Evolutionary conservation across 2,329 filamentous ascomycete genomes (phyloP).

Genomic region (Elsinoe batatas): DNA sequence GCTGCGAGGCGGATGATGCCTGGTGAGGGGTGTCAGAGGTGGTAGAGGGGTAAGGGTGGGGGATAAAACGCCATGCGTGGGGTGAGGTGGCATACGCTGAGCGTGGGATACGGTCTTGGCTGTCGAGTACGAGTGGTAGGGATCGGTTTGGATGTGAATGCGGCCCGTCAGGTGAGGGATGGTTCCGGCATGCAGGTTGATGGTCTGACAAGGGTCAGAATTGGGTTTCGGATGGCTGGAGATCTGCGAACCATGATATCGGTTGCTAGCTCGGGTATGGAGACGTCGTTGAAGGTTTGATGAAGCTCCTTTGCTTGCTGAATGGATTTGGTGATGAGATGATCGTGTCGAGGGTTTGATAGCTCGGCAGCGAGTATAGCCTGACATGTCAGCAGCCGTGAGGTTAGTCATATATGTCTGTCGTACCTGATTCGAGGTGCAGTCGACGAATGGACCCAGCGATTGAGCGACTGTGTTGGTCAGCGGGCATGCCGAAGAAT

Average conservation of each 20-base stretch:
- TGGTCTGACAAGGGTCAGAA: not conserved
- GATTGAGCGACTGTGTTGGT: conserved; percentile 9
- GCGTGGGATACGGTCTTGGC: conserved; percentile 13
- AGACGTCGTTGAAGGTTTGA: conserved; percentile 8
- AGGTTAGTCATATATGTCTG: not conserved
- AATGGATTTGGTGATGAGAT: conserved; percentile 11
- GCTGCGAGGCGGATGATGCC: conserved; percentile 14
- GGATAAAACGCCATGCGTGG: not conserved
- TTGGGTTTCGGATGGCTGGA: conserved; percentile 3
- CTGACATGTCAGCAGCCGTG: conserved; percentile 6
- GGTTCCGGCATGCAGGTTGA: not conserved
- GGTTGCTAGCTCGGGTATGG: conserved; percentile 13
- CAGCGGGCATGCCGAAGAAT: not conserved
- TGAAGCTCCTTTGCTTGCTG: conserved; percentile 12
- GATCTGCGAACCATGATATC: conserved; percentile 14
- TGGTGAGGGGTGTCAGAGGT: not conserved
- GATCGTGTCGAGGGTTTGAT: conserved; percentile 11
- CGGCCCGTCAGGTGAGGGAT: conserved; percentile 13
- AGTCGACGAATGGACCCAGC: conserved; percentile 16
- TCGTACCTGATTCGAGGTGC: conserved; percentile 15
- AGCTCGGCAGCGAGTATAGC: conserved; percentile 14
- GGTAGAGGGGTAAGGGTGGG: not conserved
- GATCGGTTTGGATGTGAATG: conserved; percentile 16
- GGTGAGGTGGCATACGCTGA: conserved; percentile 4
- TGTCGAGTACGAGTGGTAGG: conserved; percentile 15